Evolutionary conservation across 169 alveolate species (phyloP), one percentile per base, ranked within the genome.

Genomic region (Eimeria sp.): DNA sequence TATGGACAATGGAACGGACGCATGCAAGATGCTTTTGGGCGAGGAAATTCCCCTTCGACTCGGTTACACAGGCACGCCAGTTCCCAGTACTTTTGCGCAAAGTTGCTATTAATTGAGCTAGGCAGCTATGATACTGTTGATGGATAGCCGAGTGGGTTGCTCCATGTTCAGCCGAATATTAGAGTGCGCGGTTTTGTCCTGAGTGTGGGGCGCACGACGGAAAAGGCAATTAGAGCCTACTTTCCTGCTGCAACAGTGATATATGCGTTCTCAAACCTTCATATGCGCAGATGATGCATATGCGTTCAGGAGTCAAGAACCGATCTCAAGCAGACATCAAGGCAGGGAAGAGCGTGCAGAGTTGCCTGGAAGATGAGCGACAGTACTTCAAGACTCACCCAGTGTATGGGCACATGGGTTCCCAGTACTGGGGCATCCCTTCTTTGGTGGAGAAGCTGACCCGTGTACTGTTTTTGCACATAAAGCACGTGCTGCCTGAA

Each of bases 1-100:
- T 82, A 99, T 99, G 99, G 99, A 99, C 96, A 97, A 98, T 65
- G 99, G 99, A 9, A 98, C 99, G 0, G 99, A 99, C 97, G 99
- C 99, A 1, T 98, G 98, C 95, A 98, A 99, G 88, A 98, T 99
- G 99, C 97, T 99, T 22, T 95, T 98, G 95, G 99, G 99, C 51
- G 99, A 99, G 94, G 99, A 99, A 83, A 99, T 99, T 47, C 99
- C 99, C 3, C 97, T 99, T 22, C 96, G 99, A 97, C 97, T 99
- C 49, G 99, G 99, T 2, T 99, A 98, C 97, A 99, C 99, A 25
- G 99, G 99, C 40, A 49, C 25, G 88, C 40, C 40, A 40, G 88
- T 54, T 14, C 34, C 65, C 40, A 34, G 40, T 78, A 22, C 22
- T 72, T 27, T 49, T 72, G 13, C 49, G 20, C n/a, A 5, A 20